Evolutionary conservation across 2,329 filamentous ascomycete genomes (phyloP), one percentile per base, ranked within the genome.

Genomic region (Calonectria pauciramosa): DNA sequence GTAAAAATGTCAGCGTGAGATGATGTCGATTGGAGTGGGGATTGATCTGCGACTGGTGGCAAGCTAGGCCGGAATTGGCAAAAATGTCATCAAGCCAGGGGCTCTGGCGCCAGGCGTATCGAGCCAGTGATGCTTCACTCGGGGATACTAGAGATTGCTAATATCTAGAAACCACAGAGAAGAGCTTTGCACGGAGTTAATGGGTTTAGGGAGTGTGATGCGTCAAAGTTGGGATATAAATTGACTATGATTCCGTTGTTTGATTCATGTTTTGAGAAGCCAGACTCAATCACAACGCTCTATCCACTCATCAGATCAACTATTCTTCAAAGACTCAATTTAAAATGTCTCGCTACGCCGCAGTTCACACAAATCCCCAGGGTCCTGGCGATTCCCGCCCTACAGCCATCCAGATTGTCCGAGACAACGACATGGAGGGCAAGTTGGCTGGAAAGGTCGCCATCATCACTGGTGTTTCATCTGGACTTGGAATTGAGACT

Each of bases 321-420:
- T 18, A 28, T 4, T 14, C 32, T 67, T 30, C 18, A 30, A 59
- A 38, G n/a, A n/a, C 13, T 32, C 47, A 49, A 7, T 34, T 41
- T 16, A 60, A n/a, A 52, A 72, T 72, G 70, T 72, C 70, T 49
- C 70, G 36, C 26, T 72, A 72, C 65, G 20, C 56, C 4, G n/a
- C 34, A 11, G 54, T 10, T 18, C 70, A 72, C 16, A 23, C 23
- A 5, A 69, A 69, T 23, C 54, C 70, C 23, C 20, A 75, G 4
- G 77, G 77, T 2, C 72, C 77, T 0, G 74, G 77, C 0, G 77
- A 79, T 16, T 56, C 74, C 11, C 69, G 77, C 0, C 77, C 74
- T 7, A 79, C 77, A 3, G 72, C 77, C 3, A 36, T 79, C 38
- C 71, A 70, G 13, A 70, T 73, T 41, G 47, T 73, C 36, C 59